These are phyloP conservation scores for Infundibulicybe gibba DNA, from an alignment of 768 basidiomycete genomes.

Conservation along the genomic window DNA sequence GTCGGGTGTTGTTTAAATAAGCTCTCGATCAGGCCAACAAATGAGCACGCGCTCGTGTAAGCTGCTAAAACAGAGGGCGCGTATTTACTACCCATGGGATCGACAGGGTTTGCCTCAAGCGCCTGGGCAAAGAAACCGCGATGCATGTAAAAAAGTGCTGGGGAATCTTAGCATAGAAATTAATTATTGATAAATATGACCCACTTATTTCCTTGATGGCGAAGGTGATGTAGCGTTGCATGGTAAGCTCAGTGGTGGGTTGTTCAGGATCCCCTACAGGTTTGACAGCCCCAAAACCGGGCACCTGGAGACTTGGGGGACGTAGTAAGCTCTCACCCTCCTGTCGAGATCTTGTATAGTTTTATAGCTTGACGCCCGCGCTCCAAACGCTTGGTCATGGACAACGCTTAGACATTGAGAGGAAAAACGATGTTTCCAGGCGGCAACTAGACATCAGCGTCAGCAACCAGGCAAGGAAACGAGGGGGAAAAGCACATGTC, in stretches of 20 bases:
- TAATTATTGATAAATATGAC: conserved; percentile 11
- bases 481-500: conserved; percentile 41
- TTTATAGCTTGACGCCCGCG: conserved; percentile 56
- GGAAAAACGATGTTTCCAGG: conserved; percentile 69
- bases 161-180: conserved; percentile 5
- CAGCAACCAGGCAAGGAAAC: conserved; percentile 1
- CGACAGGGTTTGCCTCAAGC: conserved; percentile 55
- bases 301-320: conserved; percentile 64
- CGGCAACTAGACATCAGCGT: conserved; percentile 36
- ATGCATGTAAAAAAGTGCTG: conserved; percentile 72
- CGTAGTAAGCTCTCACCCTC: conserved; percentile 59
- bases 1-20: conserved; percentile 61
- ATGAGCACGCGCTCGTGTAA: conserved; percentile 65
- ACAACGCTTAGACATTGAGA: conserved; percentile 60
- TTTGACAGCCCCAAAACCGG: conserved; percentile 56
- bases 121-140: conserved; percentile 73
- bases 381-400: conserved; percentile 67
- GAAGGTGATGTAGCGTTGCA: conserved; percentile 65
- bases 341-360: conserved; percentile 61
- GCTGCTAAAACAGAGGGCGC: conserved; percentile 66
- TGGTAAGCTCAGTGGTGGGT: conserved; percentile 52
- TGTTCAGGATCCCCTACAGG: conserved; percentile 35
- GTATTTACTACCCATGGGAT: conserved; percentile 70
- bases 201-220: conserved; percentile 68
- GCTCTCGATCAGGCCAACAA: conserved; percentile 62